A percentile compares a stretch with the other conserved stretches of the same genome.
Conservation (phyloP, 371 early-diverging fungal species). For the Mortierella sp. region DNA sequence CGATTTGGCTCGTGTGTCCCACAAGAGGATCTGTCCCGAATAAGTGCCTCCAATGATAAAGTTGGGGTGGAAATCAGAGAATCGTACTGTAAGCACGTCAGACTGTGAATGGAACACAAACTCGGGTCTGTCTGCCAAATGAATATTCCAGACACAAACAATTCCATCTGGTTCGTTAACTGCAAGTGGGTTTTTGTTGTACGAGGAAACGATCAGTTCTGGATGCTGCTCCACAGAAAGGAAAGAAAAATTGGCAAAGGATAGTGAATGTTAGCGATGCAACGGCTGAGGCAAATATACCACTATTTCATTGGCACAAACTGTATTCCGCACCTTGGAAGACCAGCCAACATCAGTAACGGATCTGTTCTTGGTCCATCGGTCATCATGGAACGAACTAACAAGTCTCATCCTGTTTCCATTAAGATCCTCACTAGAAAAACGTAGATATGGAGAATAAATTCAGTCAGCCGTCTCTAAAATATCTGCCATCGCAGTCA, state of each 20-base stretch:
- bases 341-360: conserved; percentile 96
- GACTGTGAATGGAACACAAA: conserved; percentile 95
- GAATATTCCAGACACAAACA: conserved; percentile 94
- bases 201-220: conserved; percentile 88
- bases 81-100: conserved; percentile 90
- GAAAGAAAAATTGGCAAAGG: background rate
- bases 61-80: conserved; percentile 93
- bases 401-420: conserved; percentile 81
- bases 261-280: background rate
- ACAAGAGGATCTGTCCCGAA: conserved; percentile 96
- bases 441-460: background rate
- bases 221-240: conserved; percentile 69
- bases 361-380: conserved; percentile 84
- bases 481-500: background rate
- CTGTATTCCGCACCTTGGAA: conserved; percentile 69
- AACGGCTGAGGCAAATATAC: background rate
- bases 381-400: conserved; percentile 84
- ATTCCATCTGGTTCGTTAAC: conserved; percentile 95
- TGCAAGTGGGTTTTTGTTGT: conserved; percentile 89
- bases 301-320: background rate
- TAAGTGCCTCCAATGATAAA: conserved; percentile 95
- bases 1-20: conserved; percentile 95
- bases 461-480: background rate
- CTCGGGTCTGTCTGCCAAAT: conserved; percentile 91
- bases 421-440: conserved; percentile 68